Base-by-base conservation (phyloP, 208 protist species). In the Angomonas desouzai region DNA sequence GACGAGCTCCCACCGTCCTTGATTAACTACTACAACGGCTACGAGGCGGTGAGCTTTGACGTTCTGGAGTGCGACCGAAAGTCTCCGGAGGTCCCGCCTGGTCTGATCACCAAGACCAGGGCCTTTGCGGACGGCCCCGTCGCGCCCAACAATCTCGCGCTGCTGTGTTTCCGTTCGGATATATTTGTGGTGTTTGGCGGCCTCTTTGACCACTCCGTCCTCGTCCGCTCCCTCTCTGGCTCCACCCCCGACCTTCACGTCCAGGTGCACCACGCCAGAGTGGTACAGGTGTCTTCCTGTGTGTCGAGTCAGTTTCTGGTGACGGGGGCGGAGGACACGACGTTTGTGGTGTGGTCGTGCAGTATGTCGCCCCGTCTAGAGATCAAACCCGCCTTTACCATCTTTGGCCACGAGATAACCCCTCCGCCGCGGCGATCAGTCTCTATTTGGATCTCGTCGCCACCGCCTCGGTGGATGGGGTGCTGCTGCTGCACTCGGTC, bases 261-360 rank as follows among this genome's bases (percentile, higher is more conserved):
- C 48, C 72, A 75, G 36, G 85, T 77, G 0, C 93, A 97, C 63
- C 74, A 77, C 58, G 89, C 80, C 18, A 84, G 80, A 18, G 86
- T 97, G 27, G 66, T 79, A 30, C 74, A 78, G 23, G 70, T 96
- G 9, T 77, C 81, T 6, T 68, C 75, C 45, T 93, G 79, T 48
- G 56, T 62, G 11, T 88, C 94, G 66, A 89, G 83, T 51, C 71
- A 70, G 47, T 92, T 85, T 72, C 62, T 97, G 49, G 87, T 96
- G 25, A 94, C 80, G 4, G 91, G 90, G 4, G 72, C 83, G 9
- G 80, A 91, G 79, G 93, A 97, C 69, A 96, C 93, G 0, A 97
- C 90, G 10, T 94, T 95, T 64, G 79, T 90, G 58, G 81, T 97
- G 18, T 97, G 90, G 89, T 72, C 62, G 23, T 92, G 84, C 64